Conservation (phyloP, 2,329 filamentous ascomycete species). For the Drechslerella stenobrocha region DNA sequence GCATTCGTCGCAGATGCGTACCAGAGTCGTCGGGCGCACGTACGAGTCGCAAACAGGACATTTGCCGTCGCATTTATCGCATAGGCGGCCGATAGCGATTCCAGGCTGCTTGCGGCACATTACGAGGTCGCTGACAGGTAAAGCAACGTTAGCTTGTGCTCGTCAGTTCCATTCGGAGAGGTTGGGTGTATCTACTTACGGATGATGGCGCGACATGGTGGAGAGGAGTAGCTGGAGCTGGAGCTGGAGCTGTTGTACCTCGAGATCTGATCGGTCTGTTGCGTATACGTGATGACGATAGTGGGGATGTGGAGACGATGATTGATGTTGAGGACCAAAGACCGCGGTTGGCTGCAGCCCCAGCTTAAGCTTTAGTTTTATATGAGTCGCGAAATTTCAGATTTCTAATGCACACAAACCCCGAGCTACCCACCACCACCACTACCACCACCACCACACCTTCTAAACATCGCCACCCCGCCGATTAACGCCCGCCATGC, state of each 20-base stretch:
- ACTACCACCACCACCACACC: slow-evolving; percentile 1
- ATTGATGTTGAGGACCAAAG: background rate
- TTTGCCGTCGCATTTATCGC: slow-evolving; percentile 99
- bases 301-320: background rate
- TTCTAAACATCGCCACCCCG: background rate
- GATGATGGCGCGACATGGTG: slow-evolving; percentile 89
- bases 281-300: background rate
- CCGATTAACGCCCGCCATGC: slow-evolving; percentile 65
- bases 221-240: background rate
- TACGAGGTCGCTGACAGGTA: slow-evolving; percentile 20
- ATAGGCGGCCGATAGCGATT: slow-evolving; percentile 96
- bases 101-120: slow-evolving; percentile 75
- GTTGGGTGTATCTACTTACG: slow-evolving; percentile 62
- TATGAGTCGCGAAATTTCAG: slow-evolving; percentile 43
- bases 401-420: slow-evolving; percentile 32
- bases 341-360: background rate
- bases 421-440: slow-evolving; percentile 10
- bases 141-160: slow-evolving; percentile 9
- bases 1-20: slow-evolving; percentile 98
- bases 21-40: slow-evolving; percentile 94
- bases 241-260: too few relatives aligned
- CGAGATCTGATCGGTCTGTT: background rate
- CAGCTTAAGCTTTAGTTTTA: slow-evolving; percentile 17
- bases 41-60: slow-evolving; percentile 99
- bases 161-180: slow-evolving; percentile 5